Evolutionary conservation across 2,329 filamentous ascomycete species (phyloP).

Genomic region (Cladorrhinum sp.): DNA sequence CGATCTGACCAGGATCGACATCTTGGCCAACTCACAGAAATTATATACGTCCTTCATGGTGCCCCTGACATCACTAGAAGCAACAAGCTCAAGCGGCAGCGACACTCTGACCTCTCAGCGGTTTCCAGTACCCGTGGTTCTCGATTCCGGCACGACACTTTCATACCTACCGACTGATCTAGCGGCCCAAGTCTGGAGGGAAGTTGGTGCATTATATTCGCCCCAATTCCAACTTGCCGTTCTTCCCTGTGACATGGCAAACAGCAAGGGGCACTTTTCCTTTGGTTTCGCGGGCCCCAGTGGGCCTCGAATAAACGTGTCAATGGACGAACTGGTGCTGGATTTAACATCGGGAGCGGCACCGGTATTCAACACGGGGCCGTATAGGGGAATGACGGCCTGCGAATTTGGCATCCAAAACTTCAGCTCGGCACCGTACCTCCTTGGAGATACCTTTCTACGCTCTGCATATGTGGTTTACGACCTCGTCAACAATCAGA

Average conservation of each 20-base stretch:
- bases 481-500: conserved; percentile 56
- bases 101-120: conserved; percentile 43
- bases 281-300: conserved; percentile 51
- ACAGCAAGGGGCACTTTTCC: conserved; percentile 46
- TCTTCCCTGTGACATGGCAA: conserved; percentile 48
- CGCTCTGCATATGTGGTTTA: conserved; percentile 60
- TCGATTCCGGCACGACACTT: conserved; percentile 74
- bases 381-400: conserved; percentile 42
- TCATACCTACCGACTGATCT: conserved; percentile 66
- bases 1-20: conserved; percentile 57
- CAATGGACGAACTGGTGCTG: conserved; percentile 56
- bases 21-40: conserved; percentile 44
- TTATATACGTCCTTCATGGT: conserved; percentile 47
- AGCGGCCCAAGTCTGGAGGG: conserved; percentile 49
- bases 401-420: conserved; percentile 59
- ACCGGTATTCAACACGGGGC: conserved; percentile 39
- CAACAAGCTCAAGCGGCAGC: conserved; percentile 47
- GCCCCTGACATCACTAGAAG: conserved; percentile 46
- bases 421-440: conserved; percentile 39
- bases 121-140: conserved; percentile 57
- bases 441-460: conserved; percentile 58
- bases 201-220: conserved; percentile 51
- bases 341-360: conserved; percentile 37
- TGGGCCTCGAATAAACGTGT: conserved; percentile 50
- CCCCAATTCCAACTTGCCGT: conserved; percentile 38